These are phyloP conservation scores for Leersia perrieri DNA, from an alignment of 176 grass and related monocot species.

Conservation along the genomic window DNA sequence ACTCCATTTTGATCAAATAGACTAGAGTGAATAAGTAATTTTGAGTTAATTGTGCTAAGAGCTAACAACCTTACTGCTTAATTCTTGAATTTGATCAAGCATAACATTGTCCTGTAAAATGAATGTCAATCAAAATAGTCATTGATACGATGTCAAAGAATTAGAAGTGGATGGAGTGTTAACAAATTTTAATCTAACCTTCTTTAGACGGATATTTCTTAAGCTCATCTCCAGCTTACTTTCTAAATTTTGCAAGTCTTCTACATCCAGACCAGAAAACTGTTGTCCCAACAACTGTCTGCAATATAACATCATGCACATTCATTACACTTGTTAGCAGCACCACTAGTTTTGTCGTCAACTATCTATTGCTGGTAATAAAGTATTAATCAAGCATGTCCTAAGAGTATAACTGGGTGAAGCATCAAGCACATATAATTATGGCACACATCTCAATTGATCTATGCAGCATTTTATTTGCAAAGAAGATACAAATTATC, in stretches of 20 bases:
- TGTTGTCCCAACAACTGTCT: slow-evolving; percentile 59
- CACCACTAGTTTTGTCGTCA: not conserved
- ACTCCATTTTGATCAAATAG: not conserved
- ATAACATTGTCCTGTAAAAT: slow-evolving; percentile 46
- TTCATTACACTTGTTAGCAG: not conserved
- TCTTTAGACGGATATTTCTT: slow-evolving; percentile 38
- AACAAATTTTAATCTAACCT: slow-evolving; percentile 24
- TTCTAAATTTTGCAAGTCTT: slow-evolving; percentile 53
- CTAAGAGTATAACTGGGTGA: not conserved
- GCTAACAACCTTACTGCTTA: slow-evolving; percentile 35
- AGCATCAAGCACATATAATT: too few relatives aligned
- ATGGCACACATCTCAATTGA: too few relatives aligned
- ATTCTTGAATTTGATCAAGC: slow-evolving; percentile 50
- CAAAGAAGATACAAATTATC: not conserved
- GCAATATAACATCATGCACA: not conserved
- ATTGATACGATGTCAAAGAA: not conserved
- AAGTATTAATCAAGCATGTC: not conserved
- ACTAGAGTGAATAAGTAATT: not conserved
- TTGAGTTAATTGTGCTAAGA: not conserved
- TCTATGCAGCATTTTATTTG: not conserved
- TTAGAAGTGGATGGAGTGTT: not conserved
- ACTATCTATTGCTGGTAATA: not conserved
- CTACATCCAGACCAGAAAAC: slow-evolving; percentile 44
- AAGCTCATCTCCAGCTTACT: slow-evolving; percentile 44
- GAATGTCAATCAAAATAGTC: slow-evolving; percentile 5